phyloP scores from a whole-genome alignment of 768 basidiomycete species.

The Galerina sulciceps region DNA sequence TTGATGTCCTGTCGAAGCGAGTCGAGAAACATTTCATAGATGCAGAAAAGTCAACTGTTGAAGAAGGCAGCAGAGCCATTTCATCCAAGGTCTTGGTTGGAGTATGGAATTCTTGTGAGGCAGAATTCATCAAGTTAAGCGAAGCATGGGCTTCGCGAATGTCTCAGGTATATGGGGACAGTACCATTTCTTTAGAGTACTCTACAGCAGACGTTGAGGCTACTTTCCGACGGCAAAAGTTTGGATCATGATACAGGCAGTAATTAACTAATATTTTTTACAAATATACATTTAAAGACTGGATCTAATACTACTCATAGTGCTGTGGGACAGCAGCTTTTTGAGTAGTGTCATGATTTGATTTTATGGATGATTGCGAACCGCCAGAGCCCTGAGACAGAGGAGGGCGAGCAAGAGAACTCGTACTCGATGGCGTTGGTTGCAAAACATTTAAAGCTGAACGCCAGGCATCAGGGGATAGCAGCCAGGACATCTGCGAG shows the following conservation, averaged over 20 bases:
- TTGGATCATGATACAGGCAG: slow-evolving; percentile 20
- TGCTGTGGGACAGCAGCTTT: slow-evolving; percentile 38
- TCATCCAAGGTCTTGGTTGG: slow-evolving; percentile 73
- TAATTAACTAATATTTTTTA: neutral
- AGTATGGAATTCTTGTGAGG: slow-evolving; percentile 92
- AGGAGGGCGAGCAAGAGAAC: slow-evolving; percentile 1
- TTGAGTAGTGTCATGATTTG: slow-evolving; percentile 1
- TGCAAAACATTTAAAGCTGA: slow-evolving; percentile 23
- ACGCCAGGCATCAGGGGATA: slow-evolving; percentile 23
- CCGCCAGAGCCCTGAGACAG: neutral
- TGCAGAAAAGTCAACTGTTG: slow-evolving; percentile 64
- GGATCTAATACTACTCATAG: slow-evolving; percentile 19
- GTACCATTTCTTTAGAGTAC: slow-evolving; percentile 76
- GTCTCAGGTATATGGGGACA: slow-evolving; percentile 78
- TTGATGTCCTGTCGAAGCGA: slow-evolving; percentile 86
- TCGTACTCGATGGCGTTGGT: slow-evolving; percentile 3
- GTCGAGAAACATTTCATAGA: slow-evolving; percentile 97
- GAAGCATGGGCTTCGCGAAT: slow-evolving; percentile 72
- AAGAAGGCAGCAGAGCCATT: slow-evolving; percentile 57
- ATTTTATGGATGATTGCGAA: slow-evolving; percentile 3
- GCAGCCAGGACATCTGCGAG: slow-evolving; percentile 22
- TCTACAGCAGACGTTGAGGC: slow-evolving; percentile 73
- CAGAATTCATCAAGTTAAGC: slow-evolving; percentile 76
- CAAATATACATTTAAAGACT: slow-evolving; percentile 1
- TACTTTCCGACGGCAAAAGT: slow-evolving; percentile 69